Percentiles rank a stretch among this genome's conserved stretches.
These are phyloP conservation scores for Metschnikowia chrysomelidarum DNA, from an alignment of 805 yeast species.

Conservation along the genomic window DNA sequence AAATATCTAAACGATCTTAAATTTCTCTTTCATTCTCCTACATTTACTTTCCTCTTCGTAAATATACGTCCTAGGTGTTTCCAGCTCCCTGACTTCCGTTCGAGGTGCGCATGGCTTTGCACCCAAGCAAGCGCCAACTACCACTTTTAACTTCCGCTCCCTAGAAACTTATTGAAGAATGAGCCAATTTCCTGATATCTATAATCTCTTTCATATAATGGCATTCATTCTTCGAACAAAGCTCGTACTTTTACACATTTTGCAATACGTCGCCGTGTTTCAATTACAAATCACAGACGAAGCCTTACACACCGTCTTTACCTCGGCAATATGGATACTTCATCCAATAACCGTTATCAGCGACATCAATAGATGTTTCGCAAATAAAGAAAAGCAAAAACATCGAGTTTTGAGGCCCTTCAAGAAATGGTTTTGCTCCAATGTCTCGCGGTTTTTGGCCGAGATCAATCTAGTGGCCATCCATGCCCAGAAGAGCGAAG, in stretches of 20 bases:
- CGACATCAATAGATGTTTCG: not conserved
- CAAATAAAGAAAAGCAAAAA: too few species aligned
- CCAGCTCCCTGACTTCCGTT: too few species aligned
- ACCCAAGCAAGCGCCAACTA: not conserved
- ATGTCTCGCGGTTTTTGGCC: conserved; percentile 2
- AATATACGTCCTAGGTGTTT: too few species aligned
- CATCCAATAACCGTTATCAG: conserved; percentile 1
- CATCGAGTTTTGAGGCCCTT: too few species aligned
- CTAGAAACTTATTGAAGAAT: too few species aligned
- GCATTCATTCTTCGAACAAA: conserved; percentile 2
- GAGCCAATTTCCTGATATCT: conserved; percentile 1
- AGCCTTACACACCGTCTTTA: conserved; percentile 1
- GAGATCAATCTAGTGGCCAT: conserved; percentile 6
- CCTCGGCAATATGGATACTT: conserved; percentile 4
- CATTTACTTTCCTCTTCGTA: too few species aligned
- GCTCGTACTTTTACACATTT: conserved; percentile 2
- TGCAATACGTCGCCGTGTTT: conserved; percentile 5
- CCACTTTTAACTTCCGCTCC: not conserved
- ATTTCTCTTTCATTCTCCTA: too few species aligned
- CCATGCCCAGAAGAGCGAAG: conserved; percentile 8
- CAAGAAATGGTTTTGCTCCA: not conserved
- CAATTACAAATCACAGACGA: conserved; percentile 6
- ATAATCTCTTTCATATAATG: conserved; percentile 3
- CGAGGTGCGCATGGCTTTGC: too few species aligned
- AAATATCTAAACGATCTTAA: too few species aligned